Percentiles rank a stretch among this genome's conserved stretches.
phyloP scores from a whole-genome alignment of 768 basidiomycete species.

The Podaxis sp. region DNA sequence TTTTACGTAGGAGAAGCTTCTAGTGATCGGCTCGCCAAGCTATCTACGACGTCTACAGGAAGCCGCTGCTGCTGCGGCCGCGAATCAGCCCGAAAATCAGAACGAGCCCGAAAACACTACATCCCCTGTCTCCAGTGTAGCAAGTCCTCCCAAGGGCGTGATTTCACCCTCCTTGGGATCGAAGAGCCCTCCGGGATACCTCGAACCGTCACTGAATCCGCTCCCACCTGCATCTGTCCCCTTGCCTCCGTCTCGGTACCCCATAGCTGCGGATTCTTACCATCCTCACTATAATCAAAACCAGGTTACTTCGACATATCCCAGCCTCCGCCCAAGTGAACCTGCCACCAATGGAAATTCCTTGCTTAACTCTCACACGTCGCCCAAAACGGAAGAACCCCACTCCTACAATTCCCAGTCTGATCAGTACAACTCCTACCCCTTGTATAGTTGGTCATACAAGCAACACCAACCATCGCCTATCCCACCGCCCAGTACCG shows the following conservation, averaged over 20 bases:
- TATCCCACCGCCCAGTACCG: constrained; percentile 42
- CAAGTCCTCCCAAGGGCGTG: constrained; percentile 49
- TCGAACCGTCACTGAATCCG: constrained; percentile 48
- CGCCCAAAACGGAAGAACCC: constrained; percentile 47
- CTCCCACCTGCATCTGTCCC: constrained; percentile 36
- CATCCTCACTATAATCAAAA: constrained; percentile 52
- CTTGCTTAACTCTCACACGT: constrained; percentile 30
- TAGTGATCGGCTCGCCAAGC: constrained; percentile 33
- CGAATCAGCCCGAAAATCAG: constrained; percentile 36
- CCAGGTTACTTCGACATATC: constrained; percentile 39
- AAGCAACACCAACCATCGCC: constrained; percentile 55
- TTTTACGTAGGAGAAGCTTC: background rate
- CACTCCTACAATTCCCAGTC: constrained; percentile 37
- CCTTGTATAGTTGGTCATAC: constrained; percentile 70
- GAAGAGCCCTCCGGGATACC: constrained; percentile 48
- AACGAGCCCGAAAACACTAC: constrained; percentile 39
- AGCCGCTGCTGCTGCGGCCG: constrained; percentile 59
- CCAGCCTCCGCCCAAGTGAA: constrained; percentile 39
- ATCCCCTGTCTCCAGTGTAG: constrained; percentile 47
- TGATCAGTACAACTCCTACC: constrained; percentile 63
- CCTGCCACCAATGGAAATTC: constrained; percentile 30
- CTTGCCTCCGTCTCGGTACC: constrained; percentile 67
- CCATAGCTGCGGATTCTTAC: constrained; percentile 69
- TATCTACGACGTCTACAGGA: constrained; percentile 82
- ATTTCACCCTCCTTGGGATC: constrained; percentile 46